Evolutionary conservation across 2,329 filamentous ascomycete species (phyloP).

Genomic region (Cercospora sojina): DNA sequence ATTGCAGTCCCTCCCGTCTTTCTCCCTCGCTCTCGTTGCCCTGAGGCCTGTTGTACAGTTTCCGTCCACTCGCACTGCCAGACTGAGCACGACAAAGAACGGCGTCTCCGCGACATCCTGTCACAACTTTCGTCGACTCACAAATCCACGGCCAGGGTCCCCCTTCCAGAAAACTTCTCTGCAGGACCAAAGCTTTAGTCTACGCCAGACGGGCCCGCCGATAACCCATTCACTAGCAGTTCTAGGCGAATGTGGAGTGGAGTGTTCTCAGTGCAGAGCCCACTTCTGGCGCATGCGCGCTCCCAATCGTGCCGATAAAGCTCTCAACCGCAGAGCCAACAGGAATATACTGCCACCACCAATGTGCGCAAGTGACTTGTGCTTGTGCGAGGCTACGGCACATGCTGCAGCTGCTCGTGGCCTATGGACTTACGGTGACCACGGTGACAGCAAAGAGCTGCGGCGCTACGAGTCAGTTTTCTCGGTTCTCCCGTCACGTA

Average conservation of each 20-base stretch:
- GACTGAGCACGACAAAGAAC: neutral
- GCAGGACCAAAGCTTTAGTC: slow-evolving; percentile 6
- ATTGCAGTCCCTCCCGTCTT: neutral
- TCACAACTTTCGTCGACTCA: neutral
- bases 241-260: slow-evolving; percentile 2
- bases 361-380: neutral
- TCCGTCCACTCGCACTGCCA: neutral
- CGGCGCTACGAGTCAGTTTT: neutral
- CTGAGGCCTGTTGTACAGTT: neutral
- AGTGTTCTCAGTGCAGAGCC: neutral
- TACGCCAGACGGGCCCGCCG: neutral
- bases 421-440: neutral
- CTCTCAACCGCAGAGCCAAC: slow-evolving; percentile 6
- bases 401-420: neutral
- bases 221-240: neutral
- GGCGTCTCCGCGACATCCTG: neutral
- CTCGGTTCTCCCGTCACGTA: neutral
- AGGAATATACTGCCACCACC: neutral
- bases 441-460: neutral
- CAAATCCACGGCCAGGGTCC: neutral
- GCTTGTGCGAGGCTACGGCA: neutral
- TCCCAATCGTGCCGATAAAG: neutral
- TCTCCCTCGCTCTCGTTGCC: slow-evolving; percentile 3
- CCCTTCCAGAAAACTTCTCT: slow-evolving; percentile 10
- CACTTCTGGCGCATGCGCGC: neutral